Base-by-base conservation (phyloP, 2,329 filamentous ascomycete genomes). In the Fusarium scirpi region DNA sequence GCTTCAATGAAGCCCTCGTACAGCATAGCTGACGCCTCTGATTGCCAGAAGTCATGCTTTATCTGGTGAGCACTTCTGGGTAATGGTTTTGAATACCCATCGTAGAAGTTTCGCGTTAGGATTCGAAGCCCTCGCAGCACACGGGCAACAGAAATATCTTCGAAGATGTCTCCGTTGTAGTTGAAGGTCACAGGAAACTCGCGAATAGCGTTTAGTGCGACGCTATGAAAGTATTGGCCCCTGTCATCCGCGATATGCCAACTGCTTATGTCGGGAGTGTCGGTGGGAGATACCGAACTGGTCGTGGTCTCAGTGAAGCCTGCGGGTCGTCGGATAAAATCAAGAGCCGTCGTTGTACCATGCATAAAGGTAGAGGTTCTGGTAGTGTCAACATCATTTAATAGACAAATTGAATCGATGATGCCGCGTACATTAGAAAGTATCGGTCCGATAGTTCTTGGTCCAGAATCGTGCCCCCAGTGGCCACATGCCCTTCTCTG, bases 281-380 rank as follows among this genome's bases (percentile, higher is more conserved):
- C 9, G 0, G 2, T 22, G 1, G 9, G 5, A 44, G 22, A 44
- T 24, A 5, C 1, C 4, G 22, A 44, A 18, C 3, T 16, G 5
- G 22, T 44, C 4, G 12, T 44, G 2, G 29, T 1, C 44, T n/a
- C 9, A 13, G 3, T 1, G 27, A 18, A 7, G 20, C 16, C 5
- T 29, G 16, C 9, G 25, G 30, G n/a, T 2, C 6, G 1, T 6
- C 20, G 0, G 0, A 20, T 24, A 0, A 38, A 7, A 0, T 30
- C 2, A 0, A n/a, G 13, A 1, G 32, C 43, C 46, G 34, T 34
- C 7, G 4, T 46, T 11, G 64, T 24, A 4, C 62, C 59, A 2
- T 64, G 43, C 3, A 65, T 47, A 5, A 58, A 65, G 2, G 46
- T 52, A 1, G 60, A 65, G 2, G 62, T 64, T 16, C 62, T 65